Base-by-base conservation (phyloP, 1,284 basidiomycete species). In the Malassezia vespertilionis region DNA sequence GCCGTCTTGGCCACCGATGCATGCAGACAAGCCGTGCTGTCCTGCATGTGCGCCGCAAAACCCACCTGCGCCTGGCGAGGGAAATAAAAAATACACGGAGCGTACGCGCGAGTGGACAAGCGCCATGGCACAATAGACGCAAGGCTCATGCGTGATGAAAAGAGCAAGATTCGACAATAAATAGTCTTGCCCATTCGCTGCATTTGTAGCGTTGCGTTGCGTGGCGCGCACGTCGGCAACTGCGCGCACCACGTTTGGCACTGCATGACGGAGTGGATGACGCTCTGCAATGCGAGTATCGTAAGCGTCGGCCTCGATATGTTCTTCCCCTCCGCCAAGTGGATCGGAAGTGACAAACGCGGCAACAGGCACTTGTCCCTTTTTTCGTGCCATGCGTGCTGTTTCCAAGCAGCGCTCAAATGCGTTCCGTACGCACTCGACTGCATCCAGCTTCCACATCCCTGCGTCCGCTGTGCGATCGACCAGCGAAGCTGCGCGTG, bases 111-210 rank as follows among this genome's bases (percentile, higher is more conserved):
- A 63, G 37, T 70, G 67, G 14, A 70, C 44, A 2, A 70, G 56
- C 0, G 65, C 61, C 67, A 70, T 70, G 20, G 51, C 52, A 54
- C 67, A 70, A 40, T 60, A 63, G 3, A 61, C 46, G 46, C 67
- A 70, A 8, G 67, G 67, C 45, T 70, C 67, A 48, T 65, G 62
- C 20, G 67, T 61, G 0, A 57, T 52, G 32, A 69, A 70, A 2
- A 70, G 51, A 2, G 55, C 43, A 1, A 69, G 53, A 1, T 49
- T 45, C 21, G 58, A 69, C 5, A 70, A 56, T 22, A 70, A 56
- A 52, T 70, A 70, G 46, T 70, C 67, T 40, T 51, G 45, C 1
- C 63, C 62, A 42, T 65, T 68, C 11, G 20, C 26, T 5, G 43
- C 32, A n/a, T 14, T n/a, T 22, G 36, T 33, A 26, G 10, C 8